phyloP scores from a whole-genome alignment of 805 yeast genomes.

The Starmerella lactis-condensi region DNA sequence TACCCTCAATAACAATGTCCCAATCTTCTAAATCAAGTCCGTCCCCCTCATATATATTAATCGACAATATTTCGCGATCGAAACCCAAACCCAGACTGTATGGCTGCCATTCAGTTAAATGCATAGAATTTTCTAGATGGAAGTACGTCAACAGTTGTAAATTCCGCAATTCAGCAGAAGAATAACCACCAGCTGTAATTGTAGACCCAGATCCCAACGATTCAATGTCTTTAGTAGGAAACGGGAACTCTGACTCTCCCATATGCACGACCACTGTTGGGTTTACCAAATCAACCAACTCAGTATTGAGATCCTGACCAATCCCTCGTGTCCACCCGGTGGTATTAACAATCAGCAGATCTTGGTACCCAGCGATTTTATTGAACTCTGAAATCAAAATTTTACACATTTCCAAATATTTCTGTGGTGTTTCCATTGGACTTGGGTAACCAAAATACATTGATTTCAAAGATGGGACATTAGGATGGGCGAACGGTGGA shows the following conservation, averaged over 20 bases:
- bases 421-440: slow-evolving; percentile 47
- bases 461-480: slow-evolving; percentile 16
- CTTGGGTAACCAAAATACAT: slow-evolving; percentile 45
- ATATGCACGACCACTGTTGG: slow-evolving; percentile 44
- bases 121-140: slow-evolving; percentile 16
- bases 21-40: slow-evolving; percentile 18
- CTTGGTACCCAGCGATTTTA: neutral
- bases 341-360: slow-evolving; percentile 42
- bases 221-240: slow-evolving; percentile 11
- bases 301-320: slow-evolving; percentile 48
- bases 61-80: slow-evolving; percentile 12
- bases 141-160: slow-evolving; percentile 20
- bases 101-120: slow-evolving; percentile 22
- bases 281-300: slow-evolving; percentile 25
- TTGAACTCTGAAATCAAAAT: slow-evolving; percentile 26
- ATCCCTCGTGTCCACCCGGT: slow-evolving; percentile 89
- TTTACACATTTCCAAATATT: slow-evolving; percentile 31
- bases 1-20: slow-evolving; percentile 20
- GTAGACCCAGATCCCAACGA: too few species aligned
- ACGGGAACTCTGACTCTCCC: slow-evolving; percentile 22
- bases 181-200: slow-evolving; percentile 20
- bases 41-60: slow-evolving; percentile 15
- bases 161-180: slow-evolving; percentile 15
- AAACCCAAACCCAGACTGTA: slow-evolving; percentile 15
- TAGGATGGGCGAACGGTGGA: slow-evolving; percentile 22